A percentile compares a stretch with the other conserved stretches of the same genome.
Conservation (phyloP, 192 early-diverging fungal genomes). For the Fimicolochytrium jonesii region DNA sequence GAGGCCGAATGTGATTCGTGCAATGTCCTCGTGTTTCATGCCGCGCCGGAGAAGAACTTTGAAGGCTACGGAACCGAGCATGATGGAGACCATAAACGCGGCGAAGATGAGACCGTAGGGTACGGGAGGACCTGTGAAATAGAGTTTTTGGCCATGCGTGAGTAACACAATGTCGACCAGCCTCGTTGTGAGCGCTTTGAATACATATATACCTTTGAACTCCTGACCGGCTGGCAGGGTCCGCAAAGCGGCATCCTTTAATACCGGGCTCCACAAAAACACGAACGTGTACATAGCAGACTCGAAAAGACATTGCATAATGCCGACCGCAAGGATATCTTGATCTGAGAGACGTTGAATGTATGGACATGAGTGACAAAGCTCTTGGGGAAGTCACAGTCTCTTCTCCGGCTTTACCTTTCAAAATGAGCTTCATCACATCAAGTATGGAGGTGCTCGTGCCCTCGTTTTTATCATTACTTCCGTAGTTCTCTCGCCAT, state of each 20-base stretch:
- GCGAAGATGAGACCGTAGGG: slow-evolving; percentile 50
- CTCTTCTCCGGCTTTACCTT: not conserved
- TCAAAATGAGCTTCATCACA: slow-evolving; percentile 3
- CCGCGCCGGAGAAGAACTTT: slow-evolving; percentile 2
- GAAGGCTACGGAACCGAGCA: slow-evolving; percentile 43
- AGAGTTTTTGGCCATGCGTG: not conserved
- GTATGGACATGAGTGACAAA: too few species aligned
- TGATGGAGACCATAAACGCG: slow-evolving; percentile 48
- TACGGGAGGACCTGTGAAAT: too few species aligned
- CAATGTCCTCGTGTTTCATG: slow-evolving; percentile 25
- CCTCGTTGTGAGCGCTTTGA: too few species aligned
- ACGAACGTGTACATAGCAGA: slow-evolving; percentile 51
- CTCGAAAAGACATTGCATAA: slow-evolving; percentile 47
- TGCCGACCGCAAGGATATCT: slow-evolving; percentile 38
- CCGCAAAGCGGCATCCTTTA: slow-evolving; percentile 20
- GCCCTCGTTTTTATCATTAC: not conserved
- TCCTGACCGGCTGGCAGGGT: too few species aligned
- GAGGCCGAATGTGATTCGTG: slow-evolving; percentile 14
- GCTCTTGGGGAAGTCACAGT: too few species aligned
- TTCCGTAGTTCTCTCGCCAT: slow-evolving; percentile 77
- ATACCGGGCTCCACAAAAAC: slow-evolving; percentile 43
- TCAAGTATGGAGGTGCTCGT: slow-evolving; percentile 8
- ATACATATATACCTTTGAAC: too few species aligned
- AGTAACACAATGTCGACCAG: not conserved
- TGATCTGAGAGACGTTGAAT: slow-evolving; percentile 15